phyloP scores from a whole-genome alignment of 495 filamentous ascomycete genomes.

The Hypoxylon crocopeplum region DNA sequence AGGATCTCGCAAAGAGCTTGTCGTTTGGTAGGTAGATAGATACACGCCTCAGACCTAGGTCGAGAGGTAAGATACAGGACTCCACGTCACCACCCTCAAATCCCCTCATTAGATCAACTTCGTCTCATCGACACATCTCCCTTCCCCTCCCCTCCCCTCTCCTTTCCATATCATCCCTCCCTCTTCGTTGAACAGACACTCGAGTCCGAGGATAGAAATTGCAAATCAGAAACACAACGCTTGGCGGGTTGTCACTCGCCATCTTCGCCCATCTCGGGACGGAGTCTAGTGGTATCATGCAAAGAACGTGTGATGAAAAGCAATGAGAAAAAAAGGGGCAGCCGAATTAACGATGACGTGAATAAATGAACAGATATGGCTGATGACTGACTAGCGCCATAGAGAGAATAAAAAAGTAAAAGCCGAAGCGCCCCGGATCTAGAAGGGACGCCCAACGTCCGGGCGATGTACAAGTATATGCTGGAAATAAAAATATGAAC shows the following conservation, averaged over 20 bases:
- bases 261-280: background rate
- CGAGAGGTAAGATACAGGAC: conserved; percentile 21
- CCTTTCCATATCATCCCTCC: background rate
- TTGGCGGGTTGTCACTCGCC: conserved; percentile 12
- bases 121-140: background rate
- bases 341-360: conserved; percentile 8
- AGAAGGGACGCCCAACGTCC: conserved; percentile 29
- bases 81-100: background rate
- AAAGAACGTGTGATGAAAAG: conserved; percentile 32
- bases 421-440: conserved; percentile 10
- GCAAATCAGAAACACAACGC: conserved; percentile 11
- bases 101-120: conserved; percentile 18
- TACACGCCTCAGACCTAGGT: conserved; percentile 17
- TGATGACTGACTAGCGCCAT: conserved; percentile 3
- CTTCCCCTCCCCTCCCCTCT: background rate
- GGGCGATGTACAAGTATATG: conserved; percentile 33
- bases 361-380: conserved; percentile 7
- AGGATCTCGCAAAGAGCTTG: conserved; percentile 9
- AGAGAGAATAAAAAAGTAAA: conserved; percentile 13
- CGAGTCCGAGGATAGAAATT: conserved; percentile 2
- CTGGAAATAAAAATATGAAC: conserved; percentile 25
- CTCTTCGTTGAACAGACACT: conserved; percentile 2
- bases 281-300: conserved; percentile 39
- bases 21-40: conserved; percentile 13
- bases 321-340: conserved; percentile 18